phyloP scores from a whole-genome alignment of 1,284 basidiomycete genomes.

The Afroboletus lepidellus region DNA sequence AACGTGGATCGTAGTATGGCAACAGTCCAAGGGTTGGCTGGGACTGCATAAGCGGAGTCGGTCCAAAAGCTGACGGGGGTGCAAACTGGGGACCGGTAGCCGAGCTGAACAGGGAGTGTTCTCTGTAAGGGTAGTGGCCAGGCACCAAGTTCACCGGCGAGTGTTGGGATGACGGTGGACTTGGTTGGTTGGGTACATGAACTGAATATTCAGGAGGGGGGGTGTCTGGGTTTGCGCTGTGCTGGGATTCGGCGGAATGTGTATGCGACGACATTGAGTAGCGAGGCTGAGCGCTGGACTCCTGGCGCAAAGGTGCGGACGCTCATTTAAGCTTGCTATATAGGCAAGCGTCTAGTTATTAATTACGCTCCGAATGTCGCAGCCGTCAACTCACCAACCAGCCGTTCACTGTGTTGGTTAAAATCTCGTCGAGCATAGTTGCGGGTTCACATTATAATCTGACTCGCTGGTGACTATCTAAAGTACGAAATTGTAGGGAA shows the following conservation, averaged over 20 bases:
- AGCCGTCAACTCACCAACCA: too few species aligned
- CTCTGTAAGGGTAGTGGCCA: slow-evolving; percentile 16
- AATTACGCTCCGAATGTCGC: not conserved
- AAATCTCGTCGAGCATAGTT: too few species aligned
- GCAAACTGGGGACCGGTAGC: slow-evolving; percentile 15
- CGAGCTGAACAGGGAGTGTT: slow-evolving; percentile 19
- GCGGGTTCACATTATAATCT: not conserved
- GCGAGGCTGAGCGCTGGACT: not conserved
- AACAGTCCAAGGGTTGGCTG: slow-evolving; percentile 32
- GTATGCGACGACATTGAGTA: slow-evolving; percentile 14
- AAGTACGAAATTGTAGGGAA: not conserved
- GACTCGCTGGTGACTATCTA: not conserved
- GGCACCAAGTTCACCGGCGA: slow-evolving; percentile 15
- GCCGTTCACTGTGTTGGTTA: too few species aligned
- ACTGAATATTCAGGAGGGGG: slow-evolving; percentile 33
- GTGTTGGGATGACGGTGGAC: slow-evolving; percentile 17
- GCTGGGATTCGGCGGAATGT: slow-evolving; percentile 16
- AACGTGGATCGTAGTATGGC: slow-evolving; percentile 50
- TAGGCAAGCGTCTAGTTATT: not conserved
- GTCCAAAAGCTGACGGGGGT: slow-evolving; percentile 33
- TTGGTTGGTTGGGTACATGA: slow-evolving; percentile 15
- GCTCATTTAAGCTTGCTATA: slow-evolving; percentile 6
- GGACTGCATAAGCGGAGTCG: slow-evolving; percentile 42
- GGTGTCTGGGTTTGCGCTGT: slow-evolving; percentile 27
- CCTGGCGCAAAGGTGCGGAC: not conserved